Conservation (phyloP, 768 basidiomycete genomes). For the Coprinopsis cinerea region DNA sequence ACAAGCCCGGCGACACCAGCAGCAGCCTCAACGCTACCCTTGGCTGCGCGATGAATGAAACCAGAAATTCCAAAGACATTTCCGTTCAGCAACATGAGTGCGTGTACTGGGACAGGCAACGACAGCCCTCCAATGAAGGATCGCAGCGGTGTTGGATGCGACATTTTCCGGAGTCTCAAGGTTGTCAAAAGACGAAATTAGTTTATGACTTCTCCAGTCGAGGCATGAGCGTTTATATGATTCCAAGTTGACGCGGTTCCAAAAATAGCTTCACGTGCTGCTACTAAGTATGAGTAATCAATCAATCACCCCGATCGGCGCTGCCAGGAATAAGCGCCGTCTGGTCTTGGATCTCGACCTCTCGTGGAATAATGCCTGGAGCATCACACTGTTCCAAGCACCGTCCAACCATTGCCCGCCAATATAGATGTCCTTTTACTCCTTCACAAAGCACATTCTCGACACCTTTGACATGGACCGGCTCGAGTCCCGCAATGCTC, state of each 20-base stretch:
- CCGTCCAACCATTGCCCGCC: slow-evolving; percentile 43
- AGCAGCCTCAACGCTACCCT: slow-evolving; percentile 37
- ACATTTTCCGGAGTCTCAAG: no score
- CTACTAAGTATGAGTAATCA: no score
- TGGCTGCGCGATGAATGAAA: slow-evolving; percentile 46
- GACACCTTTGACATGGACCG: slow-evolving; percentile 43
- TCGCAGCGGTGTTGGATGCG: slow-evolving; percentile 39
- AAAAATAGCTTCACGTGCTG: slow-evolving; percentile 1
- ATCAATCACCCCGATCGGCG: slow-evolving; percentile 12
- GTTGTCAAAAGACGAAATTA: neutral
- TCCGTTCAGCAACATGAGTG: slow-evolving; percentile 49
- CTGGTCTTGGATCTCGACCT: slow-evolving; percentile 33
- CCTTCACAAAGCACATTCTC: slow-evolving; percentile 45
- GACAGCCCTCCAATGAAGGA: slow-evolving; percentile 53
- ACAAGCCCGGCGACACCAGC: slow-evolving; percentile 41
- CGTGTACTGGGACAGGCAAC: slow-evolving; percentile 46
- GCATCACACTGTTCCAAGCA: slow-evolving; percentile 35
- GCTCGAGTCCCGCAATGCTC: slow-evolving; percentile 45
- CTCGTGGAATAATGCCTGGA: slow-evolving; percentile 30
- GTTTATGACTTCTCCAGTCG: neutral
- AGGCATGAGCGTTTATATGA: neutral
- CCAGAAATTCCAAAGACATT: slow-evolving; percentile 57
- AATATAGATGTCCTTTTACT: slow-evolving; percentile 46
- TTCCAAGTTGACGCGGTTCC: neutral
- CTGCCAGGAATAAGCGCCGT: no score